Conservation (phyloP, 2,329 filamentous ascomycete species). For the Beauveria varroae region DNA sequence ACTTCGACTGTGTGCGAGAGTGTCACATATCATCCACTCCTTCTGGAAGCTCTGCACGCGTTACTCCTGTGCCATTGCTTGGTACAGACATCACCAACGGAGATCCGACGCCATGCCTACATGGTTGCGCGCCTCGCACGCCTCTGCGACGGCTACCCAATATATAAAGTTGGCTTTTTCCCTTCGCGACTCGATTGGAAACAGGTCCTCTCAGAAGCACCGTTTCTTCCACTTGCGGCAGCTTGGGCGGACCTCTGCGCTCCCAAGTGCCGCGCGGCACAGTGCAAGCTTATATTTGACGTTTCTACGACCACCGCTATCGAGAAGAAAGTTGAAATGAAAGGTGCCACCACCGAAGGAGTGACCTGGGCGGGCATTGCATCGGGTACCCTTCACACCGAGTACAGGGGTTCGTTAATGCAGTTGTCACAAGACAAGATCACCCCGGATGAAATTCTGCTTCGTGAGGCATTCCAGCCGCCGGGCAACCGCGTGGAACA, state of each 20-base stretch:
- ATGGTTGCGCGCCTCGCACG: slow-evolving; percentile 71
- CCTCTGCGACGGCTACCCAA: slow-evolving; percentile 70
- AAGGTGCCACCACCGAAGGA: no score
- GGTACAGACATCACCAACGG: slow-evolving; percentile 68
- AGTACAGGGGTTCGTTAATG: no score
- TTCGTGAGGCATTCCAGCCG: no score
- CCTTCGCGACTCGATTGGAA: slow-evolving; percentile 74
- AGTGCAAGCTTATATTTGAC: no score
- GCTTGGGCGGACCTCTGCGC: slow-evolving; percentile 54
- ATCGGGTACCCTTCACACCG: no score
- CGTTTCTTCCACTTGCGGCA: slow-evolving; percentile 59
- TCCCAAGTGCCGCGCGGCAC: no score
- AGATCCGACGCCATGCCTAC: slow-evolving; percentile 70
- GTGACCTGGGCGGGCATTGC: no score
- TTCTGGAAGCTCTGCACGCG: slow-evolving; percentile 71
- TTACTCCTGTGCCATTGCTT: slow-evolving; percentile 73
- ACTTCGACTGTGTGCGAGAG: slow-evolving; percentile 19
- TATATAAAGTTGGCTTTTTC: slow-evolving; percentile 66
- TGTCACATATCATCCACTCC: slow-evolving; percentile 68
- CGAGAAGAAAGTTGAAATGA: no score
- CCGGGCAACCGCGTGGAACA: no score
- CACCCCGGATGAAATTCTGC: no score
- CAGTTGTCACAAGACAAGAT: no score
- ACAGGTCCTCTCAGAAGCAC: slow-evolving; percentile 50
- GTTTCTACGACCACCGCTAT: no score